Base-by-base conservation (phyloP, 441 rosid genomes). In the Rhodomyrtus psidioides region DNA sequence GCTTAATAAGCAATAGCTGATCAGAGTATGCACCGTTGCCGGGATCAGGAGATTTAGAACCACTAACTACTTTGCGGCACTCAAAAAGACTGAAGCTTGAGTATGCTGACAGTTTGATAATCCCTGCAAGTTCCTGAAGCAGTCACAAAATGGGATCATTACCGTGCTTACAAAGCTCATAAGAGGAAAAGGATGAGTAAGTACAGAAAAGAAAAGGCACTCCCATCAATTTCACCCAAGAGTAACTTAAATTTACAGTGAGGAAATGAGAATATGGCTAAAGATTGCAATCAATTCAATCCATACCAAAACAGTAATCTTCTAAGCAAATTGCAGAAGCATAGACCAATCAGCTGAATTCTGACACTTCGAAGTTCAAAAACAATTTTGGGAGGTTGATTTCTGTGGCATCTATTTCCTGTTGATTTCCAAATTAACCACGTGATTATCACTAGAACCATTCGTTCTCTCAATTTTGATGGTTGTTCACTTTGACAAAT, bases 21-120 rank as follows among this genome's bases (percentile, higher is more conserved):
- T 15, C 44, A 51, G 12, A 57, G 46, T 57, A 79, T 6, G 83
- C 93, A 97, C 98, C 99, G 92, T 90, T 96, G 85, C 96, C 99
- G 56, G 93, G 90, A 87, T 97, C 99, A 76, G 97, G 90, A 86
- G 98, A 94, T 90, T 95, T 97, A 44, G 99, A 94, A 90, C 97
- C 96, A 84, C 94, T 88, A 87, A 97, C 98, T 91, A 93, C 98
- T 92, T 96, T 97, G 81, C 94, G 99, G 88, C 97, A 97, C 88
- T 97, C 99, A 92, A 94, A 97, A 84, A 97, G 89, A 93, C 98
- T 96, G 91, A 96, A 97, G 92, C 98, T 97, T 87, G 98, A 95
- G 91, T 91, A 94, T 83, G 95, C 95, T 84, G 99, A 94, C 83
- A 97, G 86, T 89, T 96, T 97, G 83, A 96, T 97, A 90, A 95